These are phyloP conservation scores for Entomophthora muscae DNA, from an alignment of 371 early-diverging fungal genomes.

Conservation along the genomic window DNA sequence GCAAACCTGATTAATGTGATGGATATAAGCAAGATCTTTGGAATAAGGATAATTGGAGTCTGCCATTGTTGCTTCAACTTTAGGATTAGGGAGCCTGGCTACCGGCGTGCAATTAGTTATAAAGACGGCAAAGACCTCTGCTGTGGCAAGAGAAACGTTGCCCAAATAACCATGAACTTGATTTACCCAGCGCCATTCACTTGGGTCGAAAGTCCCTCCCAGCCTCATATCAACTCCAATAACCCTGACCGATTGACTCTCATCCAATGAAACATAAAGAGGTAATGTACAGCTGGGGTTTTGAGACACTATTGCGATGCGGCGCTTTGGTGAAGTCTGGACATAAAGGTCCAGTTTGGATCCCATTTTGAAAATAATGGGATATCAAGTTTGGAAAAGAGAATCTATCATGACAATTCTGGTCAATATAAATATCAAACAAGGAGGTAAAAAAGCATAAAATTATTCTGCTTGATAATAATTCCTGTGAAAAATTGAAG, in stretches of 20 bases:
- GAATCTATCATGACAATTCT: no score
- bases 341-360: background rate
- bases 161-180: background rate
- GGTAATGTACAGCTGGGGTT: background rate
- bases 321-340: background rate
- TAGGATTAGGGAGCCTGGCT: background rate
- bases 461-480: no score
- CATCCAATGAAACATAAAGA: background rate
- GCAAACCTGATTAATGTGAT: constrained; percentile 32
- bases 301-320: background rate
- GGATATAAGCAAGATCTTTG: constrained; percentile 6
- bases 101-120: background rate
- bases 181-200: background rate
- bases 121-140: background rate
- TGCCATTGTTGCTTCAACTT: background rate
- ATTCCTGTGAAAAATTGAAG: no score
- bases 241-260: background rate
- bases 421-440: no score
- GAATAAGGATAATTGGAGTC: background rate
- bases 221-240: background rate
- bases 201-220: background rate
- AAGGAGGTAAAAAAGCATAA: no score
- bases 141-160: background rate
- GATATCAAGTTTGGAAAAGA: no score
- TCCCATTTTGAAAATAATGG: background rate